Base-by-base conservation (phyloP, 331 rosid species). In the Rosa hybrid region DNA sequence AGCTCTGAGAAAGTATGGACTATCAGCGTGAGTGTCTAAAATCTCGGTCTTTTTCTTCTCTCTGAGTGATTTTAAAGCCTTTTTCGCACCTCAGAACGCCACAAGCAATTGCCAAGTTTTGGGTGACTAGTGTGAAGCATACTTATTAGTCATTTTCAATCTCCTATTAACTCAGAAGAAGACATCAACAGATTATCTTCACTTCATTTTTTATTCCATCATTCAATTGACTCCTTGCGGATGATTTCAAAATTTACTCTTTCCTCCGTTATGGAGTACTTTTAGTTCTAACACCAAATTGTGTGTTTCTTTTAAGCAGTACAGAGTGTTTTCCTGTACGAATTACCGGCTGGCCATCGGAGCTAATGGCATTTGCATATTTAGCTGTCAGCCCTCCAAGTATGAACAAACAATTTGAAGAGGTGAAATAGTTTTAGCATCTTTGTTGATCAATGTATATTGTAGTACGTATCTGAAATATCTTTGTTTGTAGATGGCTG, bases 311-410 rank as follows among this genome's bases (percentile, higher is more conserved):
- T 78, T 74, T 41, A 44, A 65, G 78, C 92, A 95, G 98, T 78
- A 87, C 89, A n/a, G 91, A 93, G 77, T 90, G 99, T 83, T 95
- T 83, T 83, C 98, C 98, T 12, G 13, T 94, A 81, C 94, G 87
- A 87, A 16, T 94, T 75, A 92, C 97, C 76, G 98, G 98, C 72
- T 94, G 97, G 98, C 97, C 98, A 1, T 71, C 78, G 89, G 97
- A 95, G 86, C 77, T 95, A 73, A 90, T 90, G 97, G 98, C 99
- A 13, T 95, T 88, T 74, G 99, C 99, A 81, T 95, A 91, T 87
- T 87, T 93, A 82, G 94, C 90, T 30, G 93, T 90, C 68, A 89
- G 98, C 77, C 98, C 98, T 83, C 86, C 98, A 80, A 93, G 91
- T 84, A 88, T 90, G 97, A 90, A 79, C 80, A 87, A 81, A 39